A percentile compares a stretch with the other conserved stretches of the same genome.
These are phyloP conservation scores for Ogataea minuta DNA, from an alignment of 805 yeast genomes.

Conservation along the genomic window DNA sequence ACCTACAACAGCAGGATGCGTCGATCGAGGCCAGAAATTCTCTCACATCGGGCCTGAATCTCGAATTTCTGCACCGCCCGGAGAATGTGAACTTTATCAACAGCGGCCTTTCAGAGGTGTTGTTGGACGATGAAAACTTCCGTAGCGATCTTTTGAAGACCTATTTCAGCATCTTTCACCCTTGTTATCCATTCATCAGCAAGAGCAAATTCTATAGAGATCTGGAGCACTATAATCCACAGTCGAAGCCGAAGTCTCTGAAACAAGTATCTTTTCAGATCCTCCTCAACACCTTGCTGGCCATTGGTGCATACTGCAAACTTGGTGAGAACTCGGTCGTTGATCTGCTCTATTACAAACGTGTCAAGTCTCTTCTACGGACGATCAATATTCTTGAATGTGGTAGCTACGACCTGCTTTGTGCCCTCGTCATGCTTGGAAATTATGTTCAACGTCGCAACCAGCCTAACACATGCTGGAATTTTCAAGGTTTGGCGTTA, in stretches of 20 bases:
- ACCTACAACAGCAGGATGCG: conserved; percentile 6
- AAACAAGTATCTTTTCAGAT: conserved; percentile 46
- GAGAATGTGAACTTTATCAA: conserved; percentile 9
- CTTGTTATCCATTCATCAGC: conserved; percentile 52
- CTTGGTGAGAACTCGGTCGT: conserved; percentile 46
- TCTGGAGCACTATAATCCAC: conserved; percentile 35
- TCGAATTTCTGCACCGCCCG: conserved; percentile 7
- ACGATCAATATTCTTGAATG: conserved; percentile 46
- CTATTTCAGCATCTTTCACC: conserved; percentile 51
- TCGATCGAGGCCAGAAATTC: background rate
- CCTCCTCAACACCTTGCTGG: conserved; percentile 48
- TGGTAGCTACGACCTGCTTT: conserved; percentile 47
- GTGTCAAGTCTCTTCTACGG: conserved; percentile 40
- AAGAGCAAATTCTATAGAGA: conserved; percentile 43
- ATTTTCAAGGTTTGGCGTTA: conserved; percentile 53
- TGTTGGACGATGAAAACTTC: conserved; percentile 7
- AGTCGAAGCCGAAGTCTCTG: conserved; percentile 29
- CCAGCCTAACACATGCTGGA: conserved; percentile 59
- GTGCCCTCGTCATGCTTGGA: conserved; percentile 47
- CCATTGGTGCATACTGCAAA: conserved; percentile 59
- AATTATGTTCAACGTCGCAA: conserved; percentile 55
- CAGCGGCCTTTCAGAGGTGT: conserved; percentile 7
- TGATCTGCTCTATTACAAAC: conserved; percentile 49
- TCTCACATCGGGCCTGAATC: background rate
- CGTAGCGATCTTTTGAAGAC: conserved; percentile 33